Evolutionary conservation across 352 stramenopile genomes (phyloP).

Genomic region (Pseudoperonospora humuli): DNA sequence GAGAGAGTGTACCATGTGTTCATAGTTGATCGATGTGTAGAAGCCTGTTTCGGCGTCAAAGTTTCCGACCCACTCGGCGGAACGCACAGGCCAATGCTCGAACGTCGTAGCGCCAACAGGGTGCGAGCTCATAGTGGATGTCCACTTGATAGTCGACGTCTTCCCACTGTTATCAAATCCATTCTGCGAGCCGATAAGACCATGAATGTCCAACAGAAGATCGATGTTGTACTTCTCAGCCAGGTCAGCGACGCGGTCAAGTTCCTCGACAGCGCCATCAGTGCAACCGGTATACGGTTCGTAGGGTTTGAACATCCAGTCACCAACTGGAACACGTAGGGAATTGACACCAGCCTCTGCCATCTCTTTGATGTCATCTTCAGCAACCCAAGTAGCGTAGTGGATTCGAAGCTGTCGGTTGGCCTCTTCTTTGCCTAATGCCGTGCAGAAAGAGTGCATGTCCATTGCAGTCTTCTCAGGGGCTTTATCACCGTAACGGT

Average conservation of each 20-base stretch:
- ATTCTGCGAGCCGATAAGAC: conserved; percentile 88
- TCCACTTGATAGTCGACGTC: conserved; percentile 33
- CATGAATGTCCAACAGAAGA: conserved; percentile 90
- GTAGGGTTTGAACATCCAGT: conserved; percentile 93
- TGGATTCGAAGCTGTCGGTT: conserved; percentile 89
- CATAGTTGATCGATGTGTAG: conserved; percentile 87
- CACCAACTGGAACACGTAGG: conserved; percentile 46
- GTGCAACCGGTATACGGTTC: conserved; percentile 89
- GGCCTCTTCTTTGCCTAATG: conserved; percentile 78
- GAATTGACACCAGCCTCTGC: conserved; percentile 11
- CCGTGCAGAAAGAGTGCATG: conserved; percentile 84
- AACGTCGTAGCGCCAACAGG: conserved; percentile 9
- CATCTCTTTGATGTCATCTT: conserved; percentile 85
- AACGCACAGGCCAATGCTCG: conserved; percentile 40
- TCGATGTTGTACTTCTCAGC: conserved; percentile 77
- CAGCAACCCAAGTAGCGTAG: conserved; percentile 91
- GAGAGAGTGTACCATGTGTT: conserved; percentile 86
- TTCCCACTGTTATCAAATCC: conserved; percentile 93
- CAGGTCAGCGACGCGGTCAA: conserved; percentile 83
- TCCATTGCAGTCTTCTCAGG: conserved; percentile 85
- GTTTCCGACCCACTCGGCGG: conserved; percentile 84
- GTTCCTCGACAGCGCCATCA: conserved; percentile 84
- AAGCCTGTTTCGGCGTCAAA: conserved; percentile 74
- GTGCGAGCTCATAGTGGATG: conserved; percentile 6
- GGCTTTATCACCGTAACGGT: conserved; percentile 59